Evolutionary conservation across 163 green algal genomes (phyloP), one percentile per base, ranked within the genome.

Genomic region (Chlorella variabilis): DNA sequence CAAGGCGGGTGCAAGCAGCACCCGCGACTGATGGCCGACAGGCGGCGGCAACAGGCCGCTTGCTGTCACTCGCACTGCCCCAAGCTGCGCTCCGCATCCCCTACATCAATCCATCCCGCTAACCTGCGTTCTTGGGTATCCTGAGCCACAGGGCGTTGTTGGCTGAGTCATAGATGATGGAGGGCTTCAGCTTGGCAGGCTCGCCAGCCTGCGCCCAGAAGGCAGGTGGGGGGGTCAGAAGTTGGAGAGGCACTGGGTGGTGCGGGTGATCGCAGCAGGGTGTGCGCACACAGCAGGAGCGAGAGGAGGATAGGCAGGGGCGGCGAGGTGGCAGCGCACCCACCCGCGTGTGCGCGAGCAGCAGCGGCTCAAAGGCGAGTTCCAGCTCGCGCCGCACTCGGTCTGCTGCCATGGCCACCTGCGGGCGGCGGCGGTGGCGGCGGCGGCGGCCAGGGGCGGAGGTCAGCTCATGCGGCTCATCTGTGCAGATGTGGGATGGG

Each of bases 91-190:
- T n/a, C n/a, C n/a, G n/a, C n/a, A n/a, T n/a, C n/a, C n/a, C n/a
- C n/a, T n/a, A n/a, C n/a, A n/a, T n/a, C n/a, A n/a, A n/a, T n/a
- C n/a, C n/a, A n/a, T n/a, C n/a, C n/a, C n/a, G n/a, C n/a, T n/a
- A n/a, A 58, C 67, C 67, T 39, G 73, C 78, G 51, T 71, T 75
- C 51, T 51, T 66, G 29, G 59, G 66, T 1, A 90, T 38, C 25
- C 77, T 78, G 29, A 93, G n/a, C 87, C 89, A 92, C 3, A 89
- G 59, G 25, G 87, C 85, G 51, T 87, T 89, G 83, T 93, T 91
- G 73, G 49, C 39, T 21, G 11, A 36, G n/a, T 85, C 42, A 29
- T 51, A 65, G 18, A 74, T 27, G 18, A 76, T 29, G 21, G 41
- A 71, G 36, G 71, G 71, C 15, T 51, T 49, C 23, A 56, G 51